phyloP scores from a whole-genome alignment of 345 rosid genomes.

The Raphanus sativus region DNA sequence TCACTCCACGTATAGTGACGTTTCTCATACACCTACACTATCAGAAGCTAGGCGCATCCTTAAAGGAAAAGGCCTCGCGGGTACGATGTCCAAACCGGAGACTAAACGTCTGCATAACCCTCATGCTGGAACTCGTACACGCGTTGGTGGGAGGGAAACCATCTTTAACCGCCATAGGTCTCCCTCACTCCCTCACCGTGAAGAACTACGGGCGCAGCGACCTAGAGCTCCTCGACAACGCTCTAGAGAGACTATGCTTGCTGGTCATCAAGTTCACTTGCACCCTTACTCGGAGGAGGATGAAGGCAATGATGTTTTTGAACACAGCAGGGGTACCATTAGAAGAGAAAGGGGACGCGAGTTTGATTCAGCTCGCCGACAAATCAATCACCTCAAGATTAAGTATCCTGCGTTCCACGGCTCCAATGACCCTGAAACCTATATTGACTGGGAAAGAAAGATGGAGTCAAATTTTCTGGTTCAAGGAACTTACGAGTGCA shows the following conservation, averaged over 20 bases:
- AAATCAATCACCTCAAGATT: background rate
- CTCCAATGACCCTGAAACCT: background rate
- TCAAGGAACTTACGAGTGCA: background rate
- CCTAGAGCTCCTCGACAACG: background rate
- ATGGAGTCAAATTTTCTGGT: background rate
- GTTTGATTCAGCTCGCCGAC: background rate
- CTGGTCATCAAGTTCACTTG: background rate
- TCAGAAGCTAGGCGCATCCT: background rate
- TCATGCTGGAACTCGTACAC: background rate
- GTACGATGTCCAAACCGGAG: background rate
- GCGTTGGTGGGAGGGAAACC: background rate
- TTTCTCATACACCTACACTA: background rate
- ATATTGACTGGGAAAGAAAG: background rate
- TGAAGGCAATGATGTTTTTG: background rate
- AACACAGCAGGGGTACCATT: background rate
- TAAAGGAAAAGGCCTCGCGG: background rate
- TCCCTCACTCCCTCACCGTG: background rate
- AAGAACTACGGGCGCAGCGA: background rate
- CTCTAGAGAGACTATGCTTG: background rate
- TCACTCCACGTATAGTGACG: background rate
- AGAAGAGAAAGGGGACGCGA: background rate
- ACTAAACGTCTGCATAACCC: background rate
- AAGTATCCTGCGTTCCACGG: background rate
- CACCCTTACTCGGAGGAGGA: background rate
- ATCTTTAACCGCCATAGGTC: background rate